Percentiles rank a stretch among this genome's conserved stretches.
Conservation (phyloP, 2,329 filamentous ascomycete genomes). For the Alternaria triticina region DNA sequence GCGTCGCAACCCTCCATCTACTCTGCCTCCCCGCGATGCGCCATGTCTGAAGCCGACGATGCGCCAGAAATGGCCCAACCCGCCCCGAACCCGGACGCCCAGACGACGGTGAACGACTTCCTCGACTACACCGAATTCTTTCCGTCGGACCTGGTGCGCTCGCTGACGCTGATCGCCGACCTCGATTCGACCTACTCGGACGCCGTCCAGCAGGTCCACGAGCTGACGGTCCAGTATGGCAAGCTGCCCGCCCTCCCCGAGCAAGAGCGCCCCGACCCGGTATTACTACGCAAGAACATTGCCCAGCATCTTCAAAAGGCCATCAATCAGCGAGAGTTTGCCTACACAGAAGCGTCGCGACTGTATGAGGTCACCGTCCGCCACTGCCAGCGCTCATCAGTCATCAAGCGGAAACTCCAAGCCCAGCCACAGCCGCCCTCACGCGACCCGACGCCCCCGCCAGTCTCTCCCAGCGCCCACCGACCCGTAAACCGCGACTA, state of each 20-base stretch:
- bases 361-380: constrained; percentile 64
- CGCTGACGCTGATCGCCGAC: constrained; percentile 65
- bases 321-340: constrained; percentile 61
- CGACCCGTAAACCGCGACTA: constrained; percentile 30
- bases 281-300: constrained; percentile 61
- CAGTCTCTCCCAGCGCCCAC: constrained; percentile 50
- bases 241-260: constrained; percentile 58
- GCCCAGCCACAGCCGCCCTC: constrained; percentile 66
- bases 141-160: constrained; percentile 68
- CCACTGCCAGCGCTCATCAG: constrained; percentile 63
- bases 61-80: constrained; percentile 44
- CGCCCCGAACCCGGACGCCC: constrained; percentile 67
- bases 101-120: constrained; percentile 71
- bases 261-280: constrained; percentile 59
- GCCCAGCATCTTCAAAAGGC: constrained; percentile 62
- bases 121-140: constrained; percentile 74
- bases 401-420: constrained; percentile 67
- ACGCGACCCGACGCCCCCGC: constrained; percentile 63
- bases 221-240: constrained; percentile 57
- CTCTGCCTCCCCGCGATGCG: constrained; percentile 42
- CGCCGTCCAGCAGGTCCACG: constrained; percentile 54
- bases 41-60: constrained; percentile 45
- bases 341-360: constrained; percentile 63
- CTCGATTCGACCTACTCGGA: constrained; percentile 55
- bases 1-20: constrained; percentile 40